Conservation (phyloP, 2,329 filamentous ascomycete species). For the Talaromyces sp. region DNA sequence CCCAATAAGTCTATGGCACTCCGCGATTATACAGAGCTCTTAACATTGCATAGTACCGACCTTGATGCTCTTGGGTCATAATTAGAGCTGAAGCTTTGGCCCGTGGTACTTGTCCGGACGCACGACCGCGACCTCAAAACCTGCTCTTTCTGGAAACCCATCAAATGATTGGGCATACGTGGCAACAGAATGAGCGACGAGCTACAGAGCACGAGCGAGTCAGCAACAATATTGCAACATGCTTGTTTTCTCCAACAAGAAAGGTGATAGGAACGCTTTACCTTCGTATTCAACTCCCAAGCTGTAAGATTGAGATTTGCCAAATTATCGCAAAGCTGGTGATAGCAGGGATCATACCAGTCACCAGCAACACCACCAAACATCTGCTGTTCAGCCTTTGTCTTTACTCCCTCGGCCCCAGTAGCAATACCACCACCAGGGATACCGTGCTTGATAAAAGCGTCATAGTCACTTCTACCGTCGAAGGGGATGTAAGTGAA, state of each 20-base stretch:
- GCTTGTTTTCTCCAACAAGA: not conserved
- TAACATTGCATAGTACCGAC: not conserved
- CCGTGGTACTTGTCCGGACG: not conserved
- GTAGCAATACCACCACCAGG: slow-evolving; percentile 73
- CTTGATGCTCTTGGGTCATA: not conserved
- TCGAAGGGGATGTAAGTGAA: slow-evolving; percentile 72
- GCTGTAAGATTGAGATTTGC: slow-evolving; percentile 53
- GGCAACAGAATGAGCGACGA: not conserved
- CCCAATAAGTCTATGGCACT: not conserved
- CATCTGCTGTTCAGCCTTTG: slow-evolving; percentile 57
- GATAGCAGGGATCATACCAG: slow-evolving; percentile 57
- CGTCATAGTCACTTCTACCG: slow-evolving; percentile 74
- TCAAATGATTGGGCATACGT: not conserved
- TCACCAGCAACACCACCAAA: slow-evolving; percentile 68
- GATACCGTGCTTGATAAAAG: slow-evolving; percentile 69
- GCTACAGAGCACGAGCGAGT: not conserved
- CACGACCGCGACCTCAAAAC: not conserved
- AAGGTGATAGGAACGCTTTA: slow-evolving; percentile 18
- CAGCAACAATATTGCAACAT: not conserved
- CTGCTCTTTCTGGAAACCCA: not conserved
- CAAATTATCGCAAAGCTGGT: slow-evolving; percentile 51
- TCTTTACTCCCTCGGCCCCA: slow-evolving; percentile 74
- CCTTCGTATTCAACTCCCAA: slow-evolving; percentile 54
- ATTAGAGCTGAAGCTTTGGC: not conserved
- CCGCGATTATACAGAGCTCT: not conserved